phyloP scores from a whole-genome alignment of 768 basidiomycete genomes.

The Daedaleopsis nitida region DNA sequence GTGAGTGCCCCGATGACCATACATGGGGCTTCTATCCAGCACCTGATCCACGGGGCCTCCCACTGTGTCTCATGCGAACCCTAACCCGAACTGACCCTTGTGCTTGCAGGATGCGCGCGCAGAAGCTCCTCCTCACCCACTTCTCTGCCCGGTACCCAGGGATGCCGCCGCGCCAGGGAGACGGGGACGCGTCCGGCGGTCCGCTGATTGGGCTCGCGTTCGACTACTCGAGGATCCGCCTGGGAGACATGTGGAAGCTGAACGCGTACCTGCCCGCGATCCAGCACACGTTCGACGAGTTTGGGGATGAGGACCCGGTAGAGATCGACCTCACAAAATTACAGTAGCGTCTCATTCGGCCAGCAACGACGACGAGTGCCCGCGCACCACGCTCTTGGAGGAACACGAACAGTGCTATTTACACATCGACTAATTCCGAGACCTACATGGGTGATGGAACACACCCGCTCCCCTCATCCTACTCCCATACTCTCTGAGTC shows the following conservation, averaged over 20 bases:
- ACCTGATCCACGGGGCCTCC: background rate
- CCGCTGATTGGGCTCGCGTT: constrained; percentile 71
- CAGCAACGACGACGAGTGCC: no score
- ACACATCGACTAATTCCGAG: background rate
- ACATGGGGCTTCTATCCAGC: background rate
- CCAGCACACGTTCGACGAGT: constrained; percentile 60
- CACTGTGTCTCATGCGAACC: background rate
- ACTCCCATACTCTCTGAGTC: no score
- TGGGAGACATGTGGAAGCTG: constrained; percentile 88
- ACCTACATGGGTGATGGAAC: background rate
- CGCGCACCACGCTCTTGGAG: no score
- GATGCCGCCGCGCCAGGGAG: constrained; percentile 48
- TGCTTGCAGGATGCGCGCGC: constrained; percentile 72
- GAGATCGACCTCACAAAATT: constrained; percentile 18
- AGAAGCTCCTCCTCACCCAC: constrained; percentile 88
- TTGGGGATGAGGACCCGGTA: constrained; percentile 44
- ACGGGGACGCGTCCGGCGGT: background rate
- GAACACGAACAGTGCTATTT: background rate
- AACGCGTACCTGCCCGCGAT: constrained; percentile 73
- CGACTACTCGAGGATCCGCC: constrained; percentile 70
- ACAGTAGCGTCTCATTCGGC: constrained; percentile 1
- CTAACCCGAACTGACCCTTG: background rate
- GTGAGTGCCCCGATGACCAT: constrained; percentile 37
- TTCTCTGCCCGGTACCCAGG: constrained; percentile 95
- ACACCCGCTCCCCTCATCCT: no score